These are phyloP conservation scores for Fusarium algeriense DNA, from an alignment of 2,329 filamentous ascomycete species.

Conservation along the genomic window DNA sequence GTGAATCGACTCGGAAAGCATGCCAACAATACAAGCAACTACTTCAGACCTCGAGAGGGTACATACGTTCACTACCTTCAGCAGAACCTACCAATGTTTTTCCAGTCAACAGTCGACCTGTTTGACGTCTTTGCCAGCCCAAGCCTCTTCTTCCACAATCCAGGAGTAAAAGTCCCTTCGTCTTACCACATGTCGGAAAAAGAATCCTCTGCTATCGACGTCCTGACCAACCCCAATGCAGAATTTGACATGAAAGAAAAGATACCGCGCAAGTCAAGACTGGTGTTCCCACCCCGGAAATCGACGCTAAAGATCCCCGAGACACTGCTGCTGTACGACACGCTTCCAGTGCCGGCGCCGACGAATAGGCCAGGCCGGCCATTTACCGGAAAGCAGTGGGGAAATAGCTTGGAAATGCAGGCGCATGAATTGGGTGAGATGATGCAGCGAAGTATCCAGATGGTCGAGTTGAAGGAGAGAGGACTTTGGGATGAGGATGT, in stretches of 20 bases:
- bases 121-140: constrained; percentile 73
- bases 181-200: constrained; percentile 57
- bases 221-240: constrained; percentile 41
- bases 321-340: constrained; percentile 62
- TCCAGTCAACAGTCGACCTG: constrained; percentile 60
- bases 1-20: constrained; percentile 52
- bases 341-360: constrained; percentile 38
- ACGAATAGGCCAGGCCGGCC: constrained; percentile 25
- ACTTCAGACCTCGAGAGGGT: constrained; percentile 42
- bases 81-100: constrained; percentile 57
- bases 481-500: constrained; percentile 57
- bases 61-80: constrained; percentile 56
- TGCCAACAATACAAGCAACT: constrained; percentile 29
- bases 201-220: constrained; percentile 43
- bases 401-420: constrained; percentile 62
- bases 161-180: constrained; percentile 61
- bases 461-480: constrained; percentile 59
- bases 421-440: constrained; percentile 60
- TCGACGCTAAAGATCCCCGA: constrained; percentile 64
- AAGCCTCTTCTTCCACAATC: constrained; percentile 68
- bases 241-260: constrained; percentile 30
- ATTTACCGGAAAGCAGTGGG: constrained; percentile 38
- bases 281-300: constrained; percentile 62
- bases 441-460: constrained; percentile 64
- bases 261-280: constrained; percentile 55